Conservation (phyloP, 768 basidiomycete genomes). For the Filobasidium wieringae region DNA sequence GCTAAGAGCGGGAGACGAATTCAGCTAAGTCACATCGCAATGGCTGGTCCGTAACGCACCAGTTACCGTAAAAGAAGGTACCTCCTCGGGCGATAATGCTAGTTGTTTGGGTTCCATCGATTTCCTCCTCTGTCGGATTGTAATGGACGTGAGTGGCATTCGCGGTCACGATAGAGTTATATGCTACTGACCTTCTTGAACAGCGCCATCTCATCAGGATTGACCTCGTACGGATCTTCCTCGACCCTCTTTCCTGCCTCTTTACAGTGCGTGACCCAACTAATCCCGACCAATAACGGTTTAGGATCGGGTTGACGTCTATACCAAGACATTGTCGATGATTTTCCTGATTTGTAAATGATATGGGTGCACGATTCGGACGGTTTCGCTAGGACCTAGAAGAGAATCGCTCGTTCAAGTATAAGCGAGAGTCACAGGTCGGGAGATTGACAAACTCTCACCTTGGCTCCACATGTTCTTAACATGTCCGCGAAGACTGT, state of each 20-base stretch:
- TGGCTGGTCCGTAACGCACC: too few species aligned
- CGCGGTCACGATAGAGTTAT: neutral
- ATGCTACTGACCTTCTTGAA: constrained; percentile 32
- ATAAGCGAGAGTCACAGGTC: neutral
- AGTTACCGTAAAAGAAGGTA: too few species aligned
- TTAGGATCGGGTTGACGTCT: constrained; percentile 23
- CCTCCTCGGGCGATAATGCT: too few species aligned
- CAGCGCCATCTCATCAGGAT: constrained; percentile 28
- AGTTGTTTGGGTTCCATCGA: constrained; percentile 36
- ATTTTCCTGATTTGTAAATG: constrained; percentile 38
- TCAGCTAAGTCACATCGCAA: too few species aligned
- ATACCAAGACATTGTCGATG: constrained; percentile 35
- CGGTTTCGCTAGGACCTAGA: constrained; percentile 31
- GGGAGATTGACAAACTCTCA: constrained; percentile 15
- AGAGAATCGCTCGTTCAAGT: neutral
- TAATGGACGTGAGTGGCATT: neutral
- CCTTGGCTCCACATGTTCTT: constrained; percentile 33
- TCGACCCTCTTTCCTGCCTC: constrained; percentile 27
- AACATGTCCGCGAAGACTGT: constrained; percentile 35
- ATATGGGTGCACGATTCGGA: constrained; percentile 37
- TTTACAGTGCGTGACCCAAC: constrained; percentile 38
- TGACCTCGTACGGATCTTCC: constrained; percentile 26
- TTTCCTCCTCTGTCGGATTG: constrained; percentile 27
- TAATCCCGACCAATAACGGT: constrained; percentile 35
- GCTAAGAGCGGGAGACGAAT: too few species aligned